phyloP scores from a whole-genome alignment of 768 basidiomycete species.

The Chalciporus pseudorubinellus region DNA sequence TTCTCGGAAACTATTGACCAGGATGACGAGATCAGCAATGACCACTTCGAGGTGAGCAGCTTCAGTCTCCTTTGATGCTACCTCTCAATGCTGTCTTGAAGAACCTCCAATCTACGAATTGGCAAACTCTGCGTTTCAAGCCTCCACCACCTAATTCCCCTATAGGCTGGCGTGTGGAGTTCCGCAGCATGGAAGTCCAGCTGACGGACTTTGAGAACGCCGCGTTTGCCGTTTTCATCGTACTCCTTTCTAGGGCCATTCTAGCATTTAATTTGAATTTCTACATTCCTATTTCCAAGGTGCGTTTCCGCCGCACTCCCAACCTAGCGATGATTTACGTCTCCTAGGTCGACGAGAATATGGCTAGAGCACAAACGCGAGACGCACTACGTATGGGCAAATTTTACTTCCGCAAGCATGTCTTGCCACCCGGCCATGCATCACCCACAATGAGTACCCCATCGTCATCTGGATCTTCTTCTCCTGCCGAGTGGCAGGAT shows the following conservation, averaged over 20 bases:
- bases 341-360: conserved; percentile 91
- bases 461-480: conserved; percentile 43
- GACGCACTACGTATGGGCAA: conserved; percentile 71
- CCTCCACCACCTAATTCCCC: conserved; percentile 90
- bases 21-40: conserved; percentile 82
- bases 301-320: conserved; percentile 22
- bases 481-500: conserved; percentile 35
- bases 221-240: conserved; percentile 92
- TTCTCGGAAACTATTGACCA: conserved; percentile 94
- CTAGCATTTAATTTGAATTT: conserved; percentile 89
- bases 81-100: conserved; percentile 29
- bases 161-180: conserved; percentile 98
- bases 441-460: conserved; percentile 39
- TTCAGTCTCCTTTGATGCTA: background rate
- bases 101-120: conserved; percentile 99
- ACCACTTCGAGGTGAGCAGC: conserved; percentile 87
- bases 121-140: conserved; percentile 99
- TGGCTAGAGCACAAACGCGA: conserved; percentile 83
- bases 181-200: conserved; percentile 98
- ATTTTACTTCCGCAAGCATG: conserved; percentile 88
- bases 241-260: conserved; percentile 91
- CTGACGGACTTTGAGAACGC: conserved; percentile 99
- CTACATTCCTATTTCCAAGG: conserved; percentile 97
- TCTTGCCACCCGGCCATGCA: conserved; percentile 57
- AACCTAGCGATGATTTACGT: background rate